Conservation (phyloP, 352 stramenopile genomes). For the Pythium scleroteichum region DNA sequence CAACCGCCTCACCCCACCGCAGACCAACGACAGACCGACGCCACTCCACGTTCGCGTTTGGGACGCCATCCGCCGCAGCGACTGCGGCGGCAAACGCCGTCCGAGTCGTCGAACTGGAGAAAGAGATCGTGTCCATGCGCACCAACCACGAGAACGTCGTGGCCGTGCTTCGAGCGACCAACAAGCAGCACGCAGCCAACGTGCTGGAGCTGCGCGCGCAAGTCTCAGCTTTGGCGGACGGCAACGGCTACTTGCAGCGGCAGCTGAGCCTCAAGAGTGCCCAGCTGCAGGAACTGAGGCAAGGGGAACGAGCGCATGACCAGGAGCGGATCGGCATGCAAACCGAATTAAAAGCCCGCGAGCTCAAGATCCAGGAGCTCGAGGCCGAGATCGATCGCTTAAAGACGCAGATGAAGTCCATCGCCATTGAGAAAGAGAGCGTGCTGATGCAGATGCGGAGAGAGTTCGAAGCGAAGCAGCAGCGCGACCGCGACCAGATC, state of each 20-base stretch:
- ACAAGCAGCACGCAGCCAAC: constrained; percentile 67
- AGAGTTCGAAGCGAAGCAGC: constrained; percentile 42
- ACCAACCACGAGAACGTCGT: constrained; percentile 76
- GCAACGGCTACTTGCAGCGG: constrained; percentile 61
- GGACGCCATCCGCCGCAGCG: constrained; percentile 17
- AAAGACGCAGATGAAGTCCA: constrained; percentile 39
- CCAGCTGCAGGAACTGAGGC: constrained; percentile 50
- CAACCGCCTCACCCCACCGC: constrained; percentile 9
- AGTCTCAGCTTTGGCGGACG: constrained; percentile 57
- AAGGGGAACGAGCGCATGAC: constrained; percentile 38
- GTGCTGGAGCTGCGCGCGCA: constrained; percentile 66
- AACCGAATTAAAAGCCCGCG: constrained; percentile 51
- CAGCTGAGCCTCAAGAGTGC: constrained; percentile 58
- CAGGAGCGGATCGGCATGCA: constrained; percentile 42
- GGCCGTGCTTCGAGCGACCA: constrained; percentile 60
- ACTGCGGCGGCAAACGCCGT: constrained; percentile 15
- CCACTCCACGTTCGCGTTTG: constrained; percentile 28
- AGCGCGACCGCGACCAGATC: constrained; percentile 55
- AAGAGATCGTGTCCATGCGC: constrained; percentile 60
- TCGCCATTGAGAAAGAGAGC: constrained; percentile 57
- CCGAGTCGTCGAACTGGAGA: constrained; percentile 55
- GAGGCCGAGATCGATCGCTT: constrained; percentile 59
- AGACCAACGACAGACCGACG: constrained; percentile 15
- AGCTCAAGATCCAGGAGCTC: constrained; percentile 55
- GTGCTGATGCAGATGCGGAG: constrained; percentile 53